These are phyloP conservation scores for Calonectria pseudoreteaudii DNA, from an alignment of 2,329 filamentous ascomycete genomes.

Conservation along the genomic window DNA sequence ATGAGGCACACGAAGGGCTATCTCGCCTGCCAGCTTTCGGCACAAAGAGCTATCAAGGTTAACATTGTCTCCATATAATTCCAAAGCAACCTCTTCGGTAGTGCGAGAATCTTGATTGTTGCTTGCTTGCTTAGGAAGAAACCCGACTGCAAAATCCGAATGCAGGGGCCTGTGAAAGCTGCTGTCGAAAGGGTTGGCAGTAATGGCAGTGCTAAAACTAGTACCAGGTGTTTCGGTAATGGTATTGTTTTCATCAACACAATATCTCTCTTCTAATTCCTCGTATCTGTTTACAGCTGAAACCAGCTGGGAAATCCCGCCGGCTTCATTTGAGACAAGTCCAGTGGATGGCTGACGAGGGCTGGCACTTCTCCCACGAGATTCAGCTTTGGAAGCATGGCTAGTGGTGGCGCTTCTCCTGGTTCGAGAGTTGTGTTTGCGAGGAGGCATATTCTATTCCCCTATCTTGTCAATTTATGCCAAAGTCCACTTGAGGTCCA, in stretches of 20 bases:
- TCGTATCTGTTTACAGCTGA: not conserved
- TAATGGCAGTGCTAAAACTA: not conserved
- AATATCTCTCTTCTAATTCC: not conserved
- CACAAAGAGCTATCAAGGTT: slow-evolving; percentile 66
- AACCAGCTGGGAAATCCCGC: not conserved
- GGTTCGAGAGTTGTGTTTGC: slow-evolving; percentile 57
- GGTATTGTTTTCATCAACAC: not conserved
- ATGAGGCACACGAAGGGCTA: slow-evolving; percentile 61
- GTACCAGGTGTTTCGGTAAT: not conserved
- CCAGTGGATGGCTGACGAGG: not conserved
- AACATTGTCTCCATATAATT: slow-evolving; percentile 60
- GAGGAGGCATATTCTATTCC: slow-evolving; percentile 40
- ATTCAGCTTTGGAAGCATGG: not conserved
- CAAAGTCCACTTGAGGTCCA: not conserved
- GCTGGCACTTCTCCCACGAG: not conserved
- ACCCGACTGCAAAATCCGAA: not conserved
- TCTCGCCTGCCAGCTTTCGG: slow-evolving; percentile 63
- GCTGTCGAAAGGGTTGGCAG: not conserved
- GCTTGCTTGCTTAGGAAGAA: not conserved
- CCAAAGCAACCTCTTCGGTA: slow-evolving; percentile 60
- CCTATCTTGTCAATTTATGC: not conserved
- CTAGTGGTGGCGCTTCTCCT: slow-evolving; percentile 50
- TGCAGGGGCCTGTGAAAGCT: not conserved
- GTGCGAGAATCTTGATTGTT: slow-evolving; percentile 40
- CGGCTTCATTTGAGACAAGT: not conserved